These are phyloP conservation scores for Nadsonia starkeyi-henricii DNA, from an alignment of 1,139 yeast genomes.

Conservation along the genomic window DNA sequence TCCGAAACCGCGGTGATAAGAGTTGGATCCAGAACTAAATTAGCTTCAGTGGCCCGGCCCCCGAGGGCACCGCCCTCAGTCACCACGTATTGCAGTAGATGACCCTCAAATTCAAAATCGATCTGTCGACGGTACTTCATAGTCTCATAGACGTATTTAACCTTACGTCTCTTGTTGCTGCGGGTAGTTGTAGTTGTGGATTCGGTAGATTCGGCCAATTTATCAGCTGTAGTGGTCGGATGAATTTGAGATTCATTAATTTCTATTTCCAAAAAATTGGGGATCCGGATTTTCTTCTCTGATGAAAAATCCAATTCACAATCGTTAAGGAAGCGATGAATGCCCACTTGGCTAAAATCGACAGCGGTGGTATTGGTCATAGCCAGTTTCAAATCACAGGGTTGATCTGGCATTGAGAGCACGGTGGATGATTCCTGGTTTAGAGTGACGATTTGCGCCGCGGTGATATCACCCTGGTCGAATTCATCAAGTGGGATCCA, in stretches of 20 bases:
- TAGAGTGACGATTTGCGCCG: conserved; percentile 32
- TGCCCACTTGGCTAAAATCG: conserved; percentile 22
- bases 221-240: background rate
- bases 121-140: conserved; percentile 32
- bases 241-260: conserved; percentile 4
- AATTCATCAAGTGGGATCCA: conserved; percentile 34
- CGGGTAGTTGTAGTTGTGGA: background rate
- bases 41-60: conserved; percentile 37
- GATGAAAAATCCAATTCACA: conserved; percentile 33
- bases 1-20: background rate
- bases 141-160: conserved; percentile 33
- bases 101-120: conserved; percentile 27
- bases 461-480: conserved; percentile 29
- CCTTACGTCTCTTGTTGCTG: conserved; percentile 7
- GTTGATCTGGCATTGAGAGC: conserved; percentile 29
- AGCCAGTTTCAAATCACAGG: conserved; percentile 34
- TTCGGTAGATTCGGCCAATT: background rate
- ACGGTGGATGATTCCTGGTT: conserved; percentile 33
- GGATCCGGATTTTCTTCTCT: conserved; percentile 23
- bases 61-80: conserved; percentile 46
- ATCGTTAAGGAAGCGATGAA: conserved; percentile 28
- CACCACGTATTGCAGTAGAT: conserved; percentile 32
- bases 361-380: conserved; percentile 24
- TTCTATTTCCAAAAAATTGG: conserved; percentile 27
- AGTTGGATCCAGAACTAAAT: conserved; percentile 28